A percentile compares a stretch with the other conserved stretches of the same genome.
phyloP scores from a whole-genome alignment of 441 rosid species.

The Syzygium malaccense region DNA sequence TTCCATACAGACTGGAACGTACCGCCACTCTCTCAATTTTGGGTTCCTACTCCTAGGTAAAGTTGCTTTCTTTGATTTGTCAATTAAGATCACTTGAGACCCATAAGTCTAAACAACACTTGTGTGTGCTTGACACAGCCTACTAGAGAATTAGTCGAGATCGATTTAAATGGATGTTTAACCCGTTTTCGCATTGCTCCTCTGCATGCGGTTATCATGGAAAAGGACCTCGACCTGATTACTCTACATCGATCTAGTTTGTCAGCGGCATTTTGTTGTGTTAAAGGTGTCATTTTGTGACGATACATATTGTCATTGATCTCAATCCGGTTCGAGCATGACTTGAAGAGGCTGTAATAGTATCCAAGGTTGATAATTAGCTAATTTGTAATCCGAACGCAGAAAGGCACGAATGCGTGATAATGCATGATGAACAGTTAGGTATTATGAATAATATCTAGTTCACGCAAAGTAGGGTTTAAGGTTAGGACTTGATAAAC shows the following conservation, averaged over 20 bases:
- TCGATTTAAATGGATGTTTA: background rate
- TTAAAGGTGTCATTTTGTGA: background rate
- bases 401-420: background rate
- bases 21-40: background rate
- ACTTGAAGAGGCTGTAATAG: background rate
- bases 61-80: background rate
- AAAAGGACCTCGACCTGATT: background rate
- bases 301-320: background rate
- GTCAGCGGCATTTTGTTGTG: background rate
- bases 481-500: background rate
- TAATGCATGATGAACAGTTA: background rate
- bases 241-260: background rate
- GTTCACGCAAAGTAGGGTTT: background rate
- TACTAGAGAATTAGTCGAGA: background rate
- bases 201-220: background rate
- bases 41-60: background rate
- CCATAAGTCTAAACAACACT: background rate
- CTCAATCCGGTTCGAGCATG: background rate
- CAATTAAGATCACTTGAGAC: background rate
- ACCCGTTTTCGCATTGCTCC: background rate
- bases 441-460: background rate
- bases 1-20: background rate
- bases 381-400: background rate
- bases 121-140: background rate
- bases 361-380: background rate